Conservation (phyloP, 768 basidiomycete genomes). For the Termitomyces eurrhizus region DNA sequence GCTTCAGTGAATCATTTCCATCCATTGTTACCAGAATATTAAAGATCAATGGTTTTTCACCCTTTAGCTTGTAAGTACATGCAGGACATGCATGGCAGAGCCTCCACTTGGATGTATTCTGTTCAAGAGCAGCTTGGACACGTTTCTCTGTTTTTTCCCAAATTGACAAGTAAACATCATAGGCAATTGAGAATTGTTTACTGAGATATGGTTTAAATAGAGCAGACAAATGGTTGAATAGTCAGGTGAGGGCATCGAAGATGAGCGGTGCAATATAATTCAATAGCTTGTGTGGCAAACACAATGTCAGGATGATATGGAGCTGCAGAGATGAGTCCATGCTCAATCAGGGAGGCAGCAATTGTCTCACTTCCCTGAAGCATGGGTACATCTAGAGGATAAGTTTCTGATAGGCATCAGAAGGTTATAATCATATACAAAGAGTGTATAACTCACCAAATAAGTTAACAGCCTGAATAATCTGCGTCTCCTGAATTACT, state of each 20-base stretch:
- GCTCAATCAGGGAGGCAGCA: background rate
- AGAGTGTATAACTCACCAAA: background rate
- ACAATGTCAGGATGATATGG: background rate
- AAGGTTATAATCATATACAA: background rate
- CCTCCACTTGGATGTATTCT: constrained; percentile 21
- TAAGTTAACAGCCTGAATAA: background rate
- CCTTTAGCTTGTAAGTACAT: constrained; percentile 23
- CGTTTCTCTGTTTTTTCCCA: background rate
- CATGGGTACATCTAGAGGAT: background rate
- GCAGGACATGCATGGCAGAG: constrained; percentile 23
- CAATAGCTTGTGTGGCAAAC: background rate
- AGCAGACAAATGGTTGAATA: no score
- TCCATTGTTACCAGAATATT: no score
- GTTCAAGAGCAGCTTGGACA: constrained; percentile 21
- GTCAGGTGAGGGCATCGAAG: background rate
- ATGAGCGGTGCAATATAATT: background rate
- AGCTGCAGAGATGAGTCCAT: background rate
- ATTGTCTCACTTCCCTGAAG: background rate
- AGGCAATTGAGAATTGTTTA: constrained; percentile 8
- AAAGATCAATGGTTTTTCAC: constrained; percentile 18
- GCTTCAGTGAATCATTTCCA: no score
- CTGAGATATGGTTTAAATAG: constrained; percentile 13
- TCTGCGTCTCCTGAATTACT: background rate
- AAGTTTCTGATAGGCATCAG: background rate
- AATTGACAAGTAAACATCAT: constrained; percentile 22